Conservation (phyloP, 1,139 yeast species). For the Candida glucosophila region DNA sequence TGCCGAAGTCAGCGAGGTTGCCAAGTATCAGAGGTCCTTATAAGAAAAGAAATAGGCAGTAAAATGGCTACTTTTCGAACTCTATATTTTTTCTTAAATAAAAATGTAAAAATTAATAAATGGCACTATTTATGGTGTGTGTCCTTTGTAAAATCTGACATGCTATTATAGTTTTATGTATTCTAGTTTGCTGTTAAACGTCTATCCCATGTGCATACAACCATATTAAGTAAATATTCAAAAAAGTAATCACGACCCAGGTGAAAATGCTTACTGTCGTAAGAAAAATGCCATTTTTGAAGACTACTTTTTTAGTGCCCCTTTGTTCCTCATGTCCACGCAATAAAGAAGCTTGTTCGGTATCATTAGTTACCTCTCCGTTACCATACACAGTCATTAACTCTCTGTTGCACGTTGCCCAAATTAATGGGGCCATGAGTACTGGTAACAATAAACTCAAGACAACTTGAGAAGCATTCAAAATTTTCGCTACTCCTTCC, state of each 20-base stretch:
- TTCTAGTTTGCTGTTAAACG: constrained; percentile 21
- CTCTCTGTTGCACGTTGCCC: constrained; percentile 53
- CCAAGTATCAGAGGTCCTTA: constrained; percentile 36
- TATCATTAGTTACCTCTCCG: constrained; percentile 4
- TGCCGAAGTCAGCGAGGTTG: constrained; percentile 20
- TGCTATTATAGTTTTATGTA: not conserved
- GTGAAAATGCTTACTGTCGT: constrained; percentile 49
- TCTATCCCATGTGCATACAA: constrained; percentile 69
- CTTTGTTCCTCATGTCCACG: constrained; percentile 4
- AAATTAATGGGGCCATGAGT: constrained; percentile 68
- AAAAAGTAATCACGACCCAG: constrained; percentile 63
- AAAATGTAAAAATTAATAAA: no score
- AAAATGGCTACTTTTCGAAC: no score
- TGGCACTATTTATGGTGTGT: no score
- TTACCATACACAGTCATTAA: constrained; percentile 48
- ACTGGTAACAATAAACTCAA: constrained; percentile 63
- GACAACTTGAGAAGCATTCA: constrained; percentile 70
- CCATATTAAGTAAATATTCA: constrained; percentile 64
- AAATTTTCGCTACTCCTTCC: constrained; percentile 58
- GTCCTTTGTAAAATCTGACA: no score
- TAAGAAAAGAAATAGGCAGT: constrained; percentile 26
- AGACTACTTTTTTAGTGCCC: constrained; percentile 16
- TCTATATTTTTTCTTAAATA: no score
- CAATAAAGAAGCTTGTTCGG: constrained; percentile 12
- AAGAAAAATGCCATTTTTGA: constrained; percentile 59